phyloP scores from a whole-genome alignment of 352 stramenopile genomes.

The Phytophthora pistaciae region DNA sequence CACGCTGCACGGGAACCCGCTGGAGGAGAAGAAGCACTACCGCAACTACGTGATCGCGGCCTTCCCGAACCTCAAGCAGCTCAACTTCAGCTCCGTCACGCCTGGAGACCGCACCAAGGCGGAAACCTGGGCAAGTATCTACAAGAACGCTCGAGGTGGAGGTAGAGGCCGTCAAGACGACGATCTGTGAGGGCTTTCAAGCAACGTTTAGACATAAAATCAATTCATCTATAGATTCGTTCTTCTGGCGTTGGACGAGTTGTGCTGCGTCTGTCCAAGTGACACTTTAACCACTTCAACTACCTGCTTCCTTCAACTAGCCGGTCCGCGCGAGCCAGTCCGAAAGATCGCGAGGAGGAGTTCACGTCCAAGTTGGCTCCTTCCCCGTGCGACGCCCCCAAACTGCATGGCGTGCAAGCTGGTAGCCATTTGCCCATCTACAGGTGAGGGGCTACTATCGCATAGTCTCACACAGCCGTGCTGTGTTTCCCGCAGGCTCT shows the following conservation, averaged over 20 bases:
- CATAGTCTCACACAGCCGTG: not conserved
- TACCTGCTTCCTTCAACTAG: constrained; percentile 2
- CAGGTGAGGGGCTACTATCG: not conserved
- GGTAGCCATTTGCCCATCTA: not conserved
- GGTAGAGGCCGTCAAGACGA: constrained; percentile 16
- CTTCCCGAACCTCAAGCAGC: constrained; percentile 71
- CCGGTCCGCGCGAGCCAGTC: constrained; percentile 40
- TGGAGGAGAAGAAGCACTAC: constrained; percentile 91
- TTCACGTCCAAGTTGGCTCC: constrained; percentile 12
- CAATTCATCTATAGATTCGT: too few species aligned
- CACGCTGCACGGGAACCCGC: constrained; percentile 83
- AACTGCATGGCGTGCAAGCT: constrained; percentile 22
- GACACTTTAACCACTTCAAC: constrained; percentile 39
- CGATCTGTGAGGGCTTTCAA: constrained; percentile 12
- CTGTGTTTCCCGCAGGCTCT: not conserved
- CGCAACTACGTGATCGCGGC: constrained; percentile 81
- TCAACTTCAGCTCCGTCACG: constrained; percentile 84
- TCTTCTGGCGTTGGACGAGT: too few species aligned
- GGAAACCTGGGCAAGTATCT: constrained; percentile 76
- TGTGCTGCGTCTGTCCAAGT: constrained; percentile 32
- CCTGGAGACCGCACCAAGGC: constrained; percentile 70
- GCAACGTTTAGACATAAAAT: not conserved
- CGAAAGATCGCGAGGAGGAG: constrained; percentile 26
- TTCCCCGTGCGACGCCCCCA: constrained; percentile 17
- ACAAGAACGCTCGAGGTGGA: constrained; percentile 50